phyloP scores from a whole-genome alignment of 805 yeast genomes.

The Yarrowia porcina region DNA sequence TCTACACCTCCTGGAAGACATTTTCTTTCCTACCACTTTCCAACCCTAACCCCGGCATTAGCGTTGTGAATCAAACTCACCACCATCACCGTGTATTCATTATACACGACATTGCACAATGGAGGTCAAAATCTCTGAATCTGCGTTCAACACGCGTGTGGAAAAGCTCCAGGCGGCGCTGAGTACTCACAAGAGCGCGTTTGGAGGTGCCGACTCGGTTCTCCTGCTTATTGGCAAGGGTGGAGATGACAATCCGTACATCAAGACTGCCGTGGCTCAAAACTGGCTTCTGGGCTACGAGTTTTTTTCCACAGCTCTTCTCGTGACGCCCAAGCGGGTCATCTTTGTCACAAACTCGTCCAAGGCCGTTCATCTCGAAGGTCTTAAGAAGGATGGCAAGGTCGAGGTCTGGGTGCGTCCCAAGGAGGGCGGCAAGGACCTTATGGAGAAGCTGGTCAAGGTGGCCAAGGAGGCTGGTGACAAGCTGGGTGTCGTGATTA shows the following conservation, averaged over 20 bases:
- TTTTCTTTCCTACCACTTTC: too few species aligned
- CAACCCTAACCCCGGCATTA: slow-evolving; percentile 2
- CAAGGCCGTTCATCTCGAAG: slow-evolving; percentile 74
- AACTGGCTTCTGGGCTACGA: slow-evolving; percentile 93
- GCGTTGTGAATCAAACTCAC: slow-evolving; percentile 7
- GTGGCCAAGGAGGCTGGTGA: slow-evolving; percentile 39
- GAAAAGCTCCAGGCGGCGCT: slow-evolving; percentile 27
- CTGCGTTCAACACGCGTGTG: slow-evolving; percentile 6
- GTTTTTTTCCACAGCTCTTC: slow-evolving; percentile 85
- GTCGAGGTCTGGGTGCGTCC: slow-evolving; percentile 67
- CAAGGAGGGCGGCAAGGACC: slow-evolving; percentile 67
- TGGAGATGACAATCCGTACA: slow-evolving; percentile 85
- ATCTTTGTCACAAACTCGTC: slow-evolving; percentile 74
- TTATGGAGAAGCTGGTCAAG: slow-evolving; percentile 57
- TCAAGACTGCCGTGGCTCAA: slow-evolving; percentile 65
- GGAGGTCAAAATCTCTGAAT: slow-evolving; percentile 23
- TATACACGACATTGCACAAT: neutral
- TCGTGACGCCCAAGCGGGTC: slow-evolving; percentile 56
- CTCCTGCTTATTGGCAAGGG: slow-evolving; percentile 78
- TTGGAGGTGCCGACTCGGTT: slow-evolving; percentile 49
- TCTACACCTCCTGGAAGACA: neutral
- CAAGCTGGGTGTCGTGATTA: slow-evolving; percentile 63
- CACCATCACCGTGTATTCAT: neutral
- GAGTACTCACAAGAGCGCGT: slow-evolving; percentile 34
- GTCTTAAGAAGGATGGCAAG: slow-evolving; percentile 47